Conservation (phyloP, 495 filamentous ascomycete species). For the Chlorociboria aeruginascens region DNA sequence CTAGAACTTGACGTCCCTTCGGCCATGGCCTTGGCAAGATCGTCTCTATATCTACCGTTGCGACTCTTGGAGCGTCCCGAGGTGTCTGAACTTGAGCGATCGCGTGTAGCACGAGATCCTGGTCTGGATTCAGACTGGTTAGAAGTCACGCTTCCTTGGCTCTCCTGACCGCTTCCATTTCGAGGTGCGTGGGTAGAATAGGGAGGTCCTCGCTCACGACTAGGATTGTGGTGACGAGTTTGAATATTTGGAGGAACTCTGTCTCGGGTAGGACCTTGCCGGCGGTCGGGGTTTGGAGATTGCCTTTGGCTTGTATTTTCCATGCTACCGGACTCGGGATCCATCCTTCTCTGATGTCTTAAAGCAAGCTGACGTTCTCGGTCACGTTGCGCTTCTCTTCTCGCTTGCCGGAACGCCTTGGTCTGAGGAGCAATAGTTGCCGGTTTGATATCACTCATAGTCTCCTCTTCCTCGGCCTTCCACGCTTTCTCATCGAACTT, state of each 20-base stretch:
- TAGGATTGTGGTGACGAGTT: constrained; percentile 24
- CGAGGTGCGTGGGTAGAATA: constrained; percentile 29
- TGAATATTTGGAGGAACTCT: constrained; percentile 19
- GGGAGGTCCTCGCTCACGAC: constrained; percentile 32
- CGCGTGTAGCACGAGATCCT: constrained; percentile 37
- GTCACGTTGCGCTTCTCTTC: constrained; percentile 37
- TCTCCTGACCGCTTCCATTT: constrained; percentile 27
- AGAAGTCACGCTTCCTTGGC: constrained; percentile 7
- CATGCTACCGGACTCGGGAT: constrained; percentile 5
- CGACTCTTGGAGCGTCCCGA: constrained; percentile 44
- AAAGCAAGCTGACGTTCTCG: constrained; percentile 27
- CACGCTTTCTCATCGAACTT: constrained; percentile 29
- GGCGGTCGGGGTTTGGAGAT: constrained; percentile 11
- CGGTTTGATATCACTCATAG: constrained; percentile 27
- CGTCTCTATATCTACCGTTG: constrained; percentile 27
- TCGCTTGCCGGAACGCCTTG: constrained; percentile 37
- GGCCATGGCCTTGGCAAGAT: constrained; percentile 12
- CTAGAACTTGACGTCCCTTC: constrained; percentile 6
- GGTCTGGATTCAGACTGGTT: constrained; percentile 19
- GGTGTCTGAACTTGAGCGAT: constrained; percentile 51
- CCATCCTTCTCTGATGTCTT: constrained; percentile 13
- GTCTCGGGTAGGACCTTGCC: constrained; percentile 15
- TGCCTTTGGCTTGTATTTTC: constrained; percentile 15
- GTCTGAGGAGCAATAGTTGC: constrained; percentile 12
- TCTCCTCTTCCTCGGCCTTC: constrained; percentile 33